Evolutionary conservation across 495 filamentous ascomycete genomes (phyloP), one percentile per base, ranked within the genome.

Genomic region (Sordaria brevicollis): DNA sequence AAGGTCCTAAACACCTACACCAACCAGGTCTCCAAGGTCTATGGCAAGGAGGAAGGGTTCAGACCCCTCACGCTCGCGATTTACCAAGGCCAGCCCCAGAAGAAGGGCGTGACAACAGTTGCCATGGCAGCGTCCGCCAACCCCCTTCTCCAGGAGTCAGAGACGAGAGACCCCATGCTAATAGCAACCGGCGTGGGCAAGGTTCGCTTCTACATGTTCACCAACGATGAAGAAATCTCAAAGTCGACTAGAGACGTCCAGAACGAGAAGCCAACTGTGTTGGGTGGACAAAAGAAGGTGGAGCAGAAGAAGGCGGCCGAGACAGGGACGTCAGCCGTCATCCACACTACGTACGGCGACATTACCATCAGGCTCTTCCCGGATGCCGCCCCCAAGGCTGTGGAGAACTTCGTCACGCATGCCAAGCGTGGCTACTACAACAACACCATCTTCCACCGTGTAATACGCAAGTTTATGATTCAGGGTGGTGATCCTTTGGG

Each of bases 391-490:
- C 96, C 95, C 35, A 93, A 93, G 75, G 90, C 95, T 0, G 95
- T 99, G n/a, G 96, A 99, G 83, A 99, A 99, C 80, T 99, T 99
- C 76, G 92, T 93, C 65, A 96, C 93, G 0, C 95, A 98, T 71
- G 86, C 93, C 2, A 90, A 89, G 67, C 88, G 87, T 67, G 93
- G 92, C 2, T 98, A 98, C 80, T 99, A 98, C 83, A 97, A 98
- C 80, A 91, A 92, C 78, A 93, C 93, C 13, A 94, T 97, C 72
- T 99, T 99, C 85, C 95, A 99, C 79, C 90, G 95, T 19, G 91
- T 99, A 7, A 97, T 99, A 76, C 88, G 90, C 70, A 98, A 98
- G 77, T 99, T 99, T 81, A 99, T 99, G 95, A 97, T 99, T 69
- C 88, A 92, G 76, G 88, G 93, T 66, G 95, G 95, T 39, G 95